These are phyloP conservation scores for Gorgonomyces haynaldii DNA, from an alignment of 192 early-diverging fungal species.

Conservation along the genomic window DNA sequence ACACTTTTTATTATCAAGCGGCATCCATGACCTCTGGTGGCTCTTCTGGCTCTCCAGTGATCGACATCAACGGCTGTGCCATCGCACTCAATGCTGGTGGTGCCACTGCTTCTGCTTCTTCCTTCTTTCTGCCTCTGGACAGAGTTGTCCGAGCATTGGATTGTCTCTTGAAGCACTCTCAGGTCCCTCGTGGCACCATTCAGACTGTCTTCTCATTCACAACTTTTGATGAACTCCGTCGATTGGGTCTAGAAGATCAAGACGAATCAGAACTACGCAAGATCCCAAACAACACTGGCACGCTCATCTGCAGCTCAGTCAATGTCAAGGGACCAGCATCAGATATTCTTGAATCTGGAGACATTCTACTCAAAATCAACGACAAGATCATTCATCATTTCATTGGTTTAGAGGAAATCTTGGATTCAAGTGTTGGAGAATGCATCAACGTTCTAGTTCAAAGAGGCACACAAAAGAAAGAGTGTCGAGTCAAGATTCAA, in stretches of 20 bases:
- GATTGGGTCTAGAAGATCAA: conserved; percentile 50
- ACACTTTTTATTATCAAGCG: conserved; percentile 56
- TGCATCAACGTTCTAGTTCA: conserved; percentile 16
- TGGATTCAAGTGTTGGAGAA: conserved; percentile 36
- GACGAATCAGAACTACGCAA: conserved; percentile 47
- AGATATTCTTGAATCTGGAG: conserved; percentile 39
- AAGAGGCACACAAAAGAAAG: conserved; percentile 42
- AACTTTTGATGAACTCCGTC: conserved; percentile 39
- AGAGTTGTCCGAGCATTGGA: conserved; percentile 27
- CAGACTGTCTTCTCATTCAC: conserved; percentile 31
- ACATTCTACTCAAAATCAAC: conserved; percentile 27
- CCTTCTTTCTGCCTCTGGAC: conserved; percentile 74
- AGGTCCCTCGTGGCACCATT: conserved; percentile 27
- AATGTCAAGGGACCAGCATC: conserved; percentile 54
- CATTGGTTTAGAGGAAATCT: conserved; percentile 52
- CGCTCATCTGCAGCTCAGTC: conserved; percentile 50
- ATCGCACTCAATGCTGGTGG: conserved; percentile 68
- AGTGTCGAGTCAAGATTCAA: conserved; percentile 15
- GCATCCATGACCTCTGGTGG: conserved; percentile 68
- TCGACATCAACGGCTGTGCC: conserved; percentile 69
- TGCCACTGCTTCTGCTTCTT: conserved; percentile 54
- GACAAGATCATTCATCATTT: conserved; percentile 56
- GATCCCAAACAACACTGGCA: conserved; percentile 58
- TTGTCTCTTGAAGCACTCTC: conserved; percentile 12
- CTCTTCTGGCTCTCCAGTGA: conserved; percentile 67